Evolutionary conservation across 2,329 filamentous ascomycete species (phyloP), one percentile per base, ranked within the genome.

Genomic region (Microthyrium microscopicum): DNA sequence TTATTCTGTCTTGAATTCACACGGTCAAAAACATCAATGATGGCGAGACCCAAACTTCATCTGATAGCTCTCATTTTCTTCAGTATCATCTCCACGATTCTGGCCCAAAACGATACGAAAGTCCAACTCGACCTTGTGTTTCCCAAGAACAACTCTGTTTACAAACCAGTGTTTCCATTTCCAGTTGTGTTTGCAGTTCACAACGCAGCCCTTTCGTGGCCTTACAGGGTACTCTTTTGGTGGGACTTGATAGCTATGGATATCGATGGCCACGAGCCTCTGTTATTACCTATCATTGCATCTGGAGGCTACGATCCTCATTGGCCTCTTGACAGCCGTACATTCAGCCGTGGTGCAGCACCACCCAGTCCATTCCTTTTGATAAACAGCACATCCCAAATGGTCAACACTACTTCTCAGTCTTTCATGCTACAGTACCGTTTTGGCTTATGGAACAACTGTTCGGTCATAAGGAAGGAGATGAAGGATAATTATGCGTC

Each of bases 101-200:
- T n/a, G n/a, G n/a, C n/a, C n/a, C n/a, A n/a, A n/a, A n/a, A n/a
- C n/a, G n/a, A n/a, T n/a, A n/a, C n/a, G n/a, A n/a, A n/a, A 8
- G 15, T 29, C 12, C 26, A 29, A 29, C 12, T 29, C 8, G 26
- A 29, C 17, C 26, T 29, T 16, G 26, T 29, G 7, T 29, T 29
- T 15, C 26, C 26, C 15, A 29, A 16, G 15, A 29, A 29, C 26
- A 29, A 29, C 17, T 12, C 26, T 9, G 15, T 8, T 15, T 29
- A 29, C 15, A 8, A 29, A 15, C 26, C 26, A 12, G 26, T 8
- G 12, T 29, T 8, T 7, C 26, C 26, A 8, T 29, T 29, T 16
- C 26, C 26, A 8, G 26, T 29, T 7, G 26, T 29, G 8, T 29
- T 29, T 15, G 26, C 26, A 8, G 7, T 29, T 29, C 26, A 29